Percentiles rank a stretch among this genome's conserved stretches.
phyloP scores from a whole-genome alignment of 352 stramenopile genomes.

The Phytophthora palmivora region DNA sequence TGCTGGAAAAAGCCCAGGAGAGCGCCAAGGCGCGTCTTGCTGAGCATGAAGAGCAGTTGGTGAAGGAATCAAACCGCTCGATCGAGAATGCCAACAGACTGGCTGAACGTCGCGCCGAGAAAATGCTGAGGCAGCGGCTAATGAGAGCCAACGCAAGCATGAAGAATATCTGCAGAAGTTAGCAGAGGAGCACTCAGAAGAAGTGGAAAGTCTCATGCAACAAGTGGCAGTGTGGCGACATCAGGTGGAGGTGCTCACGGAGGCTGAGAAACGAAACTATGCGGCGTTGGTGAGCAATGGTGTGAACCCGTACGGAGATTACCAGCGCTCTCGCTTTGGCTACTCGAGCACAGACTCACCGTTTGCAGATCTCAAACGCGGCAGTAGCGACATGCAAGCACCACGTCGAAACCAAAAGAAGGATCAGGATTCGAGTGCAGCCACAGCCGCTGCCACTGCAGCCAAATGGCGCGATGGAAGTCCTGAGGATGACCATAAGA shows the following conservation, averaged over 20 bases:
- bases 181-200: constrained; percentile 82
- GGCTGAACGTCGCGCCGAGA: constrained; percentile 60
- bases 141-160: constrained; percentile 63
- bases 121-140: constrained; percentile 61
- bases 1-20: constrained; percentile 56
- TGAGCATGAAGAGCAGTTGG: constrained; percentile 69
- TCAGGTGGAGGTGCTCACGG: constrained; percentile 85
- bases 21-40: constrained; percentile 54
- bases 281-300: constrained; percentile 66
- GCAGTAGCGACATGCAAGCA: constrained; percentile 10
- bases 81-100: constrained; percentile 71
- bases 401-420: constrained; percentile 17
- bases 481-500: constrained; percentile 23
- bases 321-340: constrained; percentile 61
- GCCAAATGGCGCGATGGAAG: constrained; percentile 48
- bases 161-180: constrained; percentile 84
- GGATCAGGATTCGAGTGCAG: constrained; percentile 2
- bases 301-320: constrained; percentile 63
- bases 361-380: constrained; percentile 25
- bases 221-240: constrained; percentile 86
- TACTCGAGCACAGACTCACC: constrained; percentile 35
- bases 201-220: constrained; percentile 83
- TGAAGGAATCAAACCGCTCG: constrained; percentile 82
- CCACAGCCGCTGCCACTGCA: constrained; percentile 25
- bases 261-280: constrained; percentile 84